Percentiles rank a stretch among this genome's conserved stretches.
Evolutionary conservation across 2,329 filamentous ascomycete species (phyloP).

Genomic region (Ophiostoma ulmi): DNA sequence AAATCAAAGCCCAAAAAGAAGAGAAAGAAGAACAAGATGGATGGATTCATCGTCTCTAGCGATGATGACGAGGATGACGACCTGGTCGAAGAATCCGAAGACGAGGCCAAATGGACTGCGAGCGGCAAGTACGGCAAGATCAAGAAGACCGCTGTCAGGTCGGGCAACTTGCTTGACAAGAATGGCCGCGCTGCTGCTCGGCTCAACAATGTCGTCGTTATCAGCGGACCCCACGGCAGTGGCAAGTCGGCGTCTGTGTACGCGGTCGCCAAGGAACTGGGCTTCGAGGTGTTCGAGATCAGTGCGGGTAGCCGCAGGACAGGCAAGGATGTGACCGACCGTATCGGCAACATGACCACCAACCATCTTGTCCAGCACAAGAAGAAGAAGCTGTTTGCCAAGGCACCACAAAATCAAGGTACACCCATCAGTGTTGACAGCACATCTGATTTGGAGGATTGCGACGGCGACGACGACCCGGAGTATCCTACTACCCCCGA

Average conservation of each 20-base stretch:
- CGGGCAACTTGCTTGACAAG: conserved; percentile 34
- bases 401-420: not conserved
- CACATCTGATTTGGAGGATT: conserved; percentile 18
- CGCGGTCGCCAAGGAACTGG: conserved; percentile 85
- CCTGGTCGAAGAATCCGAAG: conserved; percentile 63
- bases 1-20: conserved; percentile 47
- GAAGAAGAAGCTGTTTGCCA: conserved; percentile 29
- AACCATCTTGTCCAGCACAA: conserved; percentile 76
- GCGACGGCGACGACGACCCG: conserved; percentile 19
- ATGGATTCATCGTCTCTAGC: conserved; percentile 74
- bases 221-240: conserved; percentile 84
- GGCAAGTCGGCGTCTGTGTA: conserved; percentile 92
- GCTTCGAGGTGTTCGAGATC: conserved; percentile 92
- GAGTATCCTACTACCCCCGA: conserved; percentile 3
- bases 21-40: conserved; percentile 67
- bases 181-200: conserved; percentile 40
- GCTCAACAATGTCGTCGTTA: conserved; percentile 69
- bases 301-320: conserved; percentile 77
- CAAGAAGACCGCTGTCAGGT: conserved; percentile 53
- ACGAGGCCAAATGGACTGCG: conserved; percentile 47
- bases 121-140: conserved; percentile 36
- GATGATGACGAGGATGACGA: conserved; percentile 70
- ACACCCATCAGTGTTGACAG: conserved; percentile 35
- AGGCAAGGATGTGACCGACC: conserved; percentile 85
- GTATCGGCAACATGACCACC: conserved; percentile 91